Conservation (phyloP, 164 flowering plant species). For the Vitis vinifera region ASM3070453v1 NC_081821.1:12187001-12187500, state of each 20-base stretch:
- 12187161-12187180: neutral
- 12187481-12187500: neutral
- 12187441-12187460: neutral
- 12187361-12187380: no score
- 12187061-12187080: constrained; percentile 2
- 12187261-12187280: neutral
- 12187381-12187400: no score
- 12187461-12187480: neutral
- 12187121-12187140: neutral
- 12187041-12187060: constrained; percentile 35
- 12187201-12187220: neutral
- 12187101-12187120: neutral
- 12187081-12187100: neutral
- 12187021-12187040: constrained; percentile 93
- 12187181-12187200: neutral
- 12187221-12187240: neutral
- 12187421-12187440: no score
- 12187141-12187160: neutral
- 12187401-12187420: no score
- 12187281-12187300: neutral
- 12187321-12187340: neutral
- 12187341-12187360: no score
- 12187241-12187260: neutral
- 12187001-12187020: constrained; percentile 64
- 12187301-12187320: neutral